Base-by-base conservation (phyloP, 2,329 filamentous ascomycete genomes). In the Penicillium crustosum region DNA sequence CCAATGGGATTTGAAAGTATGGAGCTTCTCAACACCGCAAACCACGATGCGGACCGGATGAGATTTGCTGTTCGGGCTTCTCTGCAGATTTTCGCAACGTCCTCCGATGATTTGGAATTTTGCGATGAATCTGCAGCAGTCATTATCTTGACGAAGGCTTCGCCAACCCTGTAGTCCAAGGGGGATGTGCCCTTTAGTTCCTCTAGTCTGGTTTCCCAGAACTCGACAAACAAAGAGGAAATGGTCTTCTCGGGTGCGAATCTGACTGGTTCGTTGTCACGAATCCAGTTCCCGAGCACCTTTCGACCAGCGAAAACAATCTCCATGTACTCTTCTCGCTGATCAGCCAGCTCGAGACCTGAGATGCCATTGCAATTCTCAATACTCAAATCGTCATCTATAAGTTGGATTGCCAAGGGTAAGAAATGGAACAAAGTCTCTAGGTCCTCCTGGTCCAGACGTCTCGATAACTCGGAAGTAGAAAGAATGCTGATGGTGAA, bases 401-500 rank as follows among this genome's bases (percentile, higher is more conserved):
- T 79, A 23, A 88, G 70, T 60, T 86, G 79, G 2, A 82, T 68
- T 2, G 80, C 81, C n/a, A 86, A 67, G 17, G 81, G 78, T 7
- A 87, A 71, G 58, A 82, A 80, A 27, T 75, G 76, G 38, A 83
- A 77, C 3, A 84, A 58, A n/a, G 74, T 67, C 55, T 75, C 69
- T 25, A 71, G 66, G 49, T 72, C 61, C 42, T 73, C 70, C 43
- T 71, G 48, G 39, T 72, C 63, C 8, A 78, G 50, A 35, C 66
- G 61, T 15, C 70, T 63, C 13, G 75, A 61, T 3, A 77, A 51
- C 21, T 77, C 71, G 2, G 73, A 73, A 2, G 71, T 72, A 19
- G 76, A 75, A 33, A 92, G 70, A 0, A 94, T 70, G 49, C 81
- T 82, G 6, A 81, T 79, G 0, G 86, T 83, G 70, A 92, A 96